Evolutionary conservation across 2,329 filamentous ascomycete genomes (phyloP).

Genomic region (Scedosporium dehoogii): DNA sequence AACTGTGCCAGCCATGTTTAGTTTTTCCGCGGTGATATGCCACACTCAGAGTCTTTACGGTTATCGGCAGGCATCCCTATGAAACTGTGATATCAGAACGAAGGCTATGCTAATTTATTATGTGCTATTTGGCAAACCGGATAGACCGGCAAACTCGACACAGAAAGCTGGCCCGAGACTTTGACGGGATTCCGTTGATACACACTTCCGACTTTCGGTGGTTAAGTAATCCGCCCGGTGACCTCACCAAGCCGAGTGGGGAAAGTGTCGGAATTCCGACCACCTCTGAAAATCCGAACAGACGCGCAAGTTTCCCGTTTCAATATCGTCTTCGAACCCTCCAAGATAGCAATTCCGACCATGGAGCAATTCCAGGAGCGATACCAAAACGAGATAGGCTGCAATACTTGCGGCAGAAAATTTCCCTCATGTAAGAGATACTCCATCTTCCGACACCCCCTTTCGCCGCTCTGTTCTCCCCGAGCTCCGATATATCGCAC

Average conservation of each 20-base stretch:
- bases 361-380: background rate
- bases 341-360: background rate
- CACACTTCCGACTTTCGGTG: background rate
- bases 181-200: background rate
- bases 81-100: no score
- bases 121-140: no score
- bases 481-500: background rate
- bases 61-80: background rate
- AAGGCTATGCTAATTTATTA: no score
- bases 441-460: background rate
- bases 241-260: no score
- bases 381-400: background rate
- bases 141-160: no score
- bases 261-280: background rate
- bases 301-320: background rate
- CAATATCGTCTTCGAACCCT: background rate
- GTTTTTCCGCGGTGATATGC: background rate
- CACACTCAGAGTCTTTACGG: background rate
- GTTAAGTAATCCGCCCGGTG: no score
- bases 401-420: background rate
- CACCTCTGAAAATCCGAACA: background rate
- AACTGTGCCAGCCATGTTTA: conserved; percentile 21
- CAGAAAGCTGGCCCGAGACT: no score
- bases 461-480: background rate
- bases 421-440: background rate